These are phyloP conservation scores for Pseudocercospora musae DNA, from an alignment of 2,329 filamentous ascomycete species.

Conservation along the genomic window DNA sequence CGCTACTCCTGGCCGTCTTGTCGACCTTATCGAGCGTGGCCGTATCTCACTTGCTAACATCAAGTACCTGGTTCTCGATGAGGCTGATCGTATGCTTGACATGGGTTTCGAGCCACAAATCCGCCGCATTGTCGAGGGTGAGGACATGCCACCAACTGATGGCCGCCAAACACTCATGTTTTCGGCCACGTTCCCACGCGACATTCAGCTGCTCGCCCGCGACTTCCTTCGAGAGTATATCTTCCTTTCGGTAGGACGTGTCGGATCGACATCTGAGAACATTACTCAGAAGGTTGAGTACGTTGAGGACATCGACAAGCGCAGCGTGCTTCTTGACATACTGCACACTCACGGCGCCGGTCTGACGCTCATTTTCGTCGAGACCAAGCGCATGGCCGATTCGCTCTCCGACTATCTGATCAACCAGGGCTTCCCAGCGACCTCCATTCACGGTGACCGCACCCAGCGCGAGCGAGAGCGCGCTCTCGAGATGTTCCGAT, in stretches of 20 bases:
- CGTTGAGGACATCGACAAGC: slow-evolving; percentile 95
- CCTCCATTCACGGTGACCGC: slow-evolving; percentile 96
- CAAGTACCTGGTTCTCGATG: slow-evolving; percentile 97
- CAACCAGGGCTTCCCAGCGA: slow-evolving; percentile 97
- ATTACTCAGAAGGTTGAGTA: slow-evolving; percentile 99
- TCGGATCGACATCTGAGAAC: slow-evolving; percentile 99
- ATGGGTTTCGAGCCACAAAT: slow-evolving; percentile 99
- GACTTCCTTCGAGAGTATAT: slow-evolving; percentile 99
- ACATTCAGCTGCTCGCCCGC: slow-evolving; percentile 97
- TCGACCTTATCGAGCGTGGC: slow-evolving; percentile 97
- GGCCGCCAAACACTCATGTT: slow-evolving; percentile 99
- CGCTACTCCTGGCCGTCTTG: slow-evolving; percentile 92
- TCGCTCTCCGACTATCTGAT: slow-evolving; percentile 96
- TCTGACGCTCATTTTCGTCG: slow-evolving; percentile 94
- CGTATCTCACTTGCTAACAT: slow-evolving; percentile 97
- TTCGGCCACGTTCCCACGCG: slow-evolving; percentile 96
- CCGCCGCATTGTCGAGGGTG: slow-evolving; percentile 93
- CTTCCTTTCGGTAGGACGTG: slow-evolving; percentile 97
- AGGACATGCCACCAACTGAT: slow-evolving; percentile 87
- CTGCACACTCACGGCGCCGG: slow-evolving; percentile 89
- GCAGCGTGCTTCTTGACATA: slow-evolving; percentile 94
- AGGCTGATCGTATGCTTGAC: slow-evolving; percentile 99
- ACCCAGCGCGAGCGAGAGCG: slow-evolving; percentile 99
- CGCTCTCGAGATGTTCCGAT: slow-evolving; percentile 95
- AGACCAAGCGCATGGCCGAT: slow-evolving; percentile 99